These are phyloP conservation scores for Exophiala oligosperma DNA, from an alignment of 2,329 filamentous ascomycete species.

Conservation along the genomic window DNA sequence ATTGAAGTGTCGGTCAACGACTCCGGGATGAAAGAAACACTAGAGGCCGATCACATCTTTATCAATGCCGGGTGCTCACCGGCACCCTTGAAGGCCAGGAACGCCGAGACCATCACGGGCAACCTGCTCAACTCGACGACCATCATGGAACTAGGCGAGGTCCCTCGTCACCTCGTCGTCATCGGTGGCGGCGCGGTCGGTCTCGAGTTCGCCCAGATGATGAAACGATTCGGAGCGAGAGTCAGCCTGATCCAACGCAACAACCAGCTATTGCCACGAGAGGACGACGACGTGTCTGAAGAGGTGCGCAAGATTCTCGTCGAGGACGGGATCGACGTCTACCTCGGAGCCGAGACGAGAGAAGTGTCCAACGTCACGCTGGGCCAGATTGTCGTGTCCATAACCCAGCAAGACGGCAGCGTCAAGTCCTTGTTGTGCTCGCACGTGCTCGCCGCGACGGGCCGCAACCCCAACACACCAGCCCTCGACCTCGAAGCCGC, in stretches of 20 bases:
- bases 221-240: slow-evolving; percentile 50
- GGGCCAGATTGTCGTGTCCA: slow-evolving; percentile 27
- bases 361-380: slow-evolving; percentile 29
- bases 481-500: slow-evolving; percentile 43
- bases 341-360: slow-evolving; percentile 38
- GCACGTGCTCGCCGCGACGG: slow-evolving; percentile 53
- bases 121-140: slow-evolving; percentile 27
- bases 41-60: slow-evolving; percentile 36
- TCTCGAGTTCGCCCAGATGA: slow-evolving; percentile 56
- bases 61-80: slow-evolving; percentile 30
- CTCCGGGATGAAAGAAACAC: slow-evolving; percentile 22
- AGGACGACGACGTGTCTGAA: slow-evolving; percentile 52
- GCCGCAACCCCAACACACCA: slow-evolving; percentile 53
- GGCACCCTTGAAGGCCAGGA: slow-evolving; percentile 20
- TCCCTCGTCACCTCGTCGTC: slow-evolving; percentile 50
- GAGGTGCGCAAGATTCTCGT: slow-evolving; percentile 44
- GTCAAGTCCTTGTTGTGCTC: slow-evolving; percentile 36
- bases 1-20: slow-evolving; percentile 36
- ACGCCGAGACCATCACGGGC: slow-evolving; percentile 20
- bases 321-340: slow-evolving; percentile 49
- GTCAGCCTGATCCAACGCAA: slow-evolving; percentile 52
- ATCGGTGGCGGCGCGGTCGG: slow-evolving; percentile 57
- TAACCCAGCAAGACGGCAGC: slow-evolving; percentile 26
- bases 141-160: slow-evolving; percentile 29
- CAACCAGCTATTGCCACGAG: slow-evolving; percentile 45